Base-by-base conservation (phyloP, 1,284 basidiomycete species). In the Wallemia ichthyophaga region DNA sequence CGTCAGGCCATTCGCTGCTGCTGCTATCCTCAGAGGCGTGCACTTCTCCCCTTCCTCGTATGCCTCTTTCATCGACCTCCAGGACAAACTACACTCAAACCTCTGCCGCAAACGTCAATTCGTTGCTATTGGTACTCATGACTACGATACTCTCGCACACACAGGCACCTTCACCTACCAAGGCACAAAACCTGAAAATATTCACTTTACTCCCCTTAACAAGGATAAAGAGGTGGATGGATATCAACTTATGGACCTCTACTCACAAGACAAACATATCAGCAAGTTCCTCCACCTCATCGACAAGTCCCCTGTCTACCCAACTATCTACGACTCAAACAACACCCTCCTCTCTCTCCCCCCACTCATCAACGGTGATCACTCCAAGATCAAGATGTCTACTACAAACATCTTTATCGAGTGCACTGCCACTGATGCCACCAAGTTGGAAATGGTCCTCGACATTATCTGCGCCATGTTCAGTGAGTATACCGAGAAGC, bases 31-130 rank as follows among this genome's bases (percentile, higher is more conserved):
- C 37, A 48, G n/a, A 48, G 37, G 37, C n/a, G n/a, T 48, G 9
- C 7, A 64, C 60, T 91, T 99, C 73, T 89, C 83, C 24, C 79
- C 80, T 37, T 76, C 80, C 61, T 88, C 85, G 59, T 98, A 98
- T 69, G 85, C 85, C 37, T 91, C 85, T 62, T 98, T 98, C 77
- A 95, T 99, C 67, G 94, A 96, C 67, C 73, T 95, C 21, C 94
- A 98, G 71, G 94, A 98, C 70, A 98, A 98, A 72, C 76, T 99
- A 55, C 94, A 98, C 69, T 85, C 91, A 67, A 98, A 99, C 70
- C 76, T 99, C 56, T 92, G 86, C 65, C 76, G 94, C 59, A 76
- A 84, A 64, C 75, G 94, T 61, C 85, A 85, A 65, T 78, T 99
- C 53, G 94, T 95, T 33, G 81, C 94, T 21, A 95, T 99, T 64